phyloP scores from a whole-genome alignment of 2,329 filamentous ascomycete genomes.

The Setomelanomma holmii region DNA sequence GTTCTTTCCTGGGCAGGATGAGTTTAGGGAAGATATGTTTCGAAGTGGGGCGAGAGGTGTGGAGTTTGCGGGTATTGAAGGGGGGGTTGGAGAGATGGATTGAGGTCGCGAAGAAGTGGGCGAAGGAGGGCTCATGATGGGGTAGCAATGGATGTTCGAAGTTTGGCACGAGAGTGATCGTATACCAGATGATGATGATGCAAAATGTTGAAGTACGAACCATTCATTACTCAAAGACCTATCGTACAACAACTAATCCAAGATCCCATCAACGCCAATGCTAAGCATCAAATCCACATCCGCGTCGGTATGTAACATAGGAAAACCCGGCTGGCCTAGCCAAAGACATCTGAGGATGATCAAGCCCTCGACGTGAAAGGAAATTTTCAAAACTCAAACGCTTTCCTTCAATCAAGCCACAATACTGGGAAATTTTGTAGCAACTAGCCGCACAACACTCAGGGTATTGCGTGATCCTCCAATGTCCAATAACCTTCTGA shows the following conservation, averaged over 20 bases:
- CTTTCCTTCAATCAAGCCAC: not conserved
- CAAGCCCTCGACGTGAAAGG: constrained; percentile 11
- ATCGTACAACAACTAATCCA: constrained; percentile 1
- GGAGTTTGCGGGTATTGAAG: not conserved
- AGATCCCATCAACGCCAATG: not conserved
- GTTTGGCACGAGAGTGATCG: too few relatives aligned
- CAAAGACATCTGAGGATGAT: constrained; percentile 20
- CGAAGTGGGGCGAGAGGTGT: not conserved
- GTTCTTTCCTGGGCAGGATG: not conserved
- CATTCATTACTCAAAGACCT: not conserved
- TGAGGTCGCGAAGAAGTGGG: too few relatives aligned
- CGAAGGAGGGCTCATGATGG: too few relatives aligned
- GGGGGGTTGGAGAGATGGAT: too few relatives aligned
- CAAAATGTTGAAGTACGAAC: not conserved
- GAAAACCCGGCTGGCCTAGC: constrained; percentile 30
- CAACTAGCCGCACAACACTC: not conserved
- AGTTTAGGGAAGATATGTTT: not conserved
- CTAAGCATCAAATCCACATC: not conserved
- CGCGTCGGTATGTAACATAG: constrained; percentile 12
- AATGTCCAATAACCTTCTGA: constrained; percentile 25
- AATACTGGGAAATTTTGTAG: not conserved
- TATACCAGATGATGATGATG: too few relatives aligned
- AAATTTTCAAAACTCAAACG: constrained; percentile 4
- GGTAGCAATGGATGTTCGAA: too few relatives aligned
- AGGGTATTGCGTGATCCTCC: not conserved